Conservation (phyloP, 805 yeast species). For the Candida saitoana region DNA sequence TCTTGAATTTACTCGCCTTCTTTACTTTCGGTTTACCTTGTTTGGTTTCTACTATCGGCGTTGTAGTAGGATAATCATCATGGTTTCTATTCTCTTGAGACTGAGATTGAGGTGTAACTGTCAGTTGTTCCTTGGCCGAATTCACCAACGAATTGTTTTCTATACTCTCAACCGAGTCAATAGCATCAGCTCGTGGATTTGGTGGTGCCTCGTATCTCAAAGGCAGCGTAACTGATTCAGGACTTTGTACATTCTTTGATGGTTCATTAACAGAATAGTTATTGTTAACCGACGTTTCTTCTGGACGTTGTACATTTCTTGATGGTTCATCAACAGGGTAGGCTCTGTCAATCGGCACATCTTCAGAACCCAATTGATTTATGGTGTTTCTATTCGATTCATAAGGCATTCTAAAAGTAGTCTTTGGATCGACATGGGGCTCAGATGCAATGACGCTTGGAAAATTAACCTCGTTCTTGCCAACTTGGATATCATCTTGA, state of each 20-base stretch:
- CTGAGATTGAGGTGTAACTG: neutral
- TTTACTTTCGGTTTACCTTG: slow-evolving; percentile 6
- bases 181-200: neutral
- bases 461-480: neutral
- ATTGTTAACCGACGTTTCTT: neutral
- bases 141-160: neutral
- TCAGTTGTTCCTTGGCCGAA: neutral
- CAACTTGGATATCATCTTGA: neutral
- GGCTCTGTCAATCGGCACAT: neutral
- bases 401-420: neutral
- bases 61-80: neutral
- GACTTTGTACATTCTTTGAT: neutral
- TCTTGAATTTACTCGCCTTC: slow-evolving; percentile 17
- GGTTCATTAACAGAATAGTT: neutral
- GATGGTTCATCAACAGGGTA: neutral
- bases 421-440: neutral
- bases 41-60: neutral
- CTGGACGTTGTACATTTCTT: neutral
- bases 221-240: neutral
- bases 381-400: too few species aligned
- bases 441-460: neutral
- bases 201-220: neutral
- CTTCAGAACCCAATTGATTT: neutral
- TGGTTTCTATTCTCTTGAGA: neutral
- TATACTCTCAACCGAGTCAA: neutral